Evolutionary conservation across 2,329 filamentous ascomycete species (phyloP).

Genomic region (Arthroderma sp.): DNA sequence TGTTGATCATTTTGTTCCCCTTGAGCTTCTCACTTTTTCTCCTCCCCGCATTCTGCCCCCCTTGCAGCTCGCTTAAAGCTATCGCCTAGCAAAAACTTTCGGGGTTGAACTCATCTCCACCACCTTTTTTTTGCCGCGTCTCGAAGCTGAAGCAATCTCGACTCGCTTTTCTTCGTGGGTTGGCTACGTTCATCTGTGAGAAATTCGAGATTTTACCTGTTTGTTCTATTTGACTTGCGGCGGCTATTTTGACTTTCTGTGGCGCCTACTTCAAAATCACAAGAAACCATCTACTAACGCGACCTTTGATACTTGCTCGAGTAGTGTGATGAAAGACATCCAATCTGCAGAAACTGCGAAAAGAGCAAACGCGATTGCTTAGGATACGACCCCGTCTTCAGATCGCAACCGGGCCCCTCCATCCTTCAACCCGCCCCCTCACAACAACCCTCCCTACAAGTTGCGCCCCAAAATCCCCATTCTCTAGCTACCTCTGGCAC

Average conservation of each 20-base stretch:
- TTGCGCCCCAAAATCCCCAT: constrained; percentile 28
- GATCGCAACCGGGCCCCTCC: constrained; percentile 57
- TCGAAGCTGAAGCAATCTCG: too few relatives aligned
- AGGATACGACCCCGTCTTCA: constrained; percentile 57
- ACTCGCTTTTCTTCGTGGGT: too few relatives aligned
- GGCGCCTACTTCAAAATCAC: too few relatives aligned
- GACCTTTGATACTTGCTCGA: not conserved
- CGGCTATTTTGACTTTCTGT: too few relatives aligned
- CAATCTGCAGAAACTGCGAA: constrained; percentile 62
- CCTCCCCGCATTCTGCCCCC: constrained; percentile 1
- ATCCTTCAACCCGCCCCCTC: constrained; percentile 50
- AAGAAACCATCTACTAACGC: too few relatives aligned
- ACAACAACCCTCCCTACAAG: constrained; percentile 29
- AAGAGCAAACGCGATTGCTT: constrained; percentile 56
- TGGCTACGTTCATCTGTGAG: too few relatives aligned
- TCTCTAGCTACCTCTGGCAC: constrained; percentile 15
- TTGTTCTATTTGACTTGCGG: too few relatives aligned
- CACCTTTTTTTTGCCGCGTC: too few relatives aligned
- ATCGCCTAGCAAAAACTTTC: constrained; percentile 1
- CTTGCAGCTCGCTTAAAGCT: constrained; percentile 10
- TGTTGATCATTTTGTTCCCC: constrained; percentile 1
- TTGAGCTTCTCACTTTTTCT: not conserved
- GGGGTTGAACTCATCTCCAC: constrained; percentile 2
- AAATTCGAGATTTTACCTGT: too few relatives aligned
- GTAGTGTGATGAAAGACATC: constrained; percentile 93